phyloP scores from a whole-genome alignment of 306 rosid species.

The Gillenia trifoliata region DNA sequence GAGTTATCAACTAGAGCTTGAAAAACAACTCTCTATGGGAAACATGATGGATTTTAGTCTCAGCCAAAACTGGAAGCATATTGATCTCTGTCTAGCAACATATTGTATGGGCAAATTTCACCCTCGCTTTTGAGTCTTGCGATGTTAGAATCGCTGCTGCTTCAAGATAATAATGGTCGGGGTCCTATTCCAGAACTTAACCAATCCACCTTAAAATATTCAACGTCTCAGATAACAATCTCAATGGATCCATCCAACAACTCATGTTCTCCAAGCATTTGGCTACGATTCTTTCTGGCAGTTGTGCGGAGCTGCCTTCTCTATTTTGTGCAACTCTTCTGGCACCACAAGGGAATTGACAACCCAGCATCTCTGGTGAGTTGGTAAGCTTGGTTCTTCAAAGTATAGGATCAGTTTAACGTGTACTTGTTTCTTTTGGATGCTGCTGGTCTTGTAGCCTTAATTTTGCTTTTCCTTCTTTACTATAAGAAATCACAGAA shows the following conservation, averaged over 20 bases:
- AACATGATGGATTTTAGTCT: slow-evolving; percentile 27
- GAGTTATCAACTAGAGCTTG: slow-evolving; percentile 34
- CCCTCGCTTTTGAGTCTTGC: slow-evolving; percentile 17
- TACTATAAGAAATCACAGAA: slow-evolving; percentile 40
- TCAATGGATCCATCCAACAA: slow-evolving; percentile 36
- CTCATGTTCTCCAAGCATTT: slow-evolving; percentile 24
- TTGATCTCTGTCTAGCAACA: slow-evolving; percentile 40
- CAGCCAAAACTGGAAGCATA: slow-evolving; percentile 25
- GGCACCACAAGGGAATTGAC: neutral
- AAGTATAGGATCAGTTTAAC: too few species aligned
- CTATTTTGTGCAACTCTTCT: neutral
- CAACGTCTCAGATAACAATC: slow-evolving; percentile 44
- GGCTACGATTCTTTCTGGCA: slow-evolving; percentile 15
- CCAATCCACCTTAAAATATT: slow-evolving; percentile 31
- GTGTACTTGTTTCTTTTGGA: slow-evolving; percentile 20
- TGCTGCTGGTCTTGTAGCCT: slow-evolving; percentile 33
- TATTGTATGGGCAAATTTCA: slow-evolving; percentile 32
- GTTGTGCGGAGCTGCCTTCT: slow-evolving; percentile 35
- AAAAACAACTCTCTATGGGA: slow-evolving; percentile 38
- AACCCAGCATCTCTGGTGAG: neutral
- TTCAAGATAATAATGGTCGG: slow-evolving; percentile 34
- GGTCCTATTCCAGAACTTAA: slow-evolving; percentile 40
- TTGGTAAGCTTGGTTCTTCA: neutral
- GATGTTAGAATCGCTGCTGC: slow-evolving; percentile 28
- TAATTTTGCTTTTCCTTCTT: slow-evolving; percentile 36